Percentiles rank a stretch among this genome's conserved stretches.
Evolutionary conservation across 208 protist species (phyloP).

Genomic region (Trypanosoma congolense): DNA sequence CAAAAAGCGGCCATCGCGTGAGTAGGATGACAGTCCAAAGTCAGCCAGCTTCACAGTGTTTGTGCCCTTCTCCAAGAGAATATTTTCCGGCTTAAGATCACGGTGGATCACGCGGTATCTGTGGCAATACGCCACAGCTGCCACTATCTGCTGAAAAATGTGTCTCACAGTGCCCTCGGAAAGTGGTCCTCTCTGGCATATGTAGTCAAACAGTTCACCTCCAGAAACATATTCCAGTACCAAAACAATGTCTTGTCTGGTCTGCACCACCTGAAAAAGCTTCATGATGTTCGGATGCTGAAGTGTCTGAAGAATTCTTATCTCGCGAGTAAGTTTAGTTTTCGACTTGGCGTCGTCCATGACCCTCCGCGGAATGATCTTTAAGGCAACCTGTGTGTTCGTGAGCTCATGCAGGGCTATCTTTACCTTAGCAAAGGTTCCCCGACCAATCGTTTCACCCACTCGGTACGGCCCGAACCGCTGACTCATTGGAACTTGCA

Average conservation of each 20-base stretch:
- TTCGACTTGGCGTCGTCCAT: slow-evolving; percentile 71
- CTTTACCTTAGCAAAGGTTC: slow-evolving; percentile 85
- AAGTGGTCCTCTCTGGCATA: slow-evolving; percentile 91
- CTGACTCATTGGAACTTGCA: slow-evolving; percentile 27
- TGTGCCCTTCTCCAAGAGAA: slow-evolving; percentile 63
- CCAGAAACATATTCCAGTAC: slow-evolving; percentile 97
- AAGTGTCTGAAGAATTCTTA: slow-evolving; percentile 96
- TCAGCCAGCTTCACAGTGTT: slow-evolving; percentile 79
- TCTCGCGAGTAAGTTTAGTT: slow-evolving; percentile 93
- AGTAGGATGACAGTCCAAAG: slow-evolving; percentile 81
- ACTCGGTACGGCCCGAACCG: slow-evolving; percentile 83
- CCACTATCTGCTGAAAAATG: slow-evolving; percentile 98
- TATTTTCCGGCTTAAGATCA: slow-evolving; percentile 91
- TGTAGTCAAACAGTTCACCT: slow-evolving; percentile 98
- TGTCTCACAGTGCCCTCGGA: slow-evolving; percentile 83
- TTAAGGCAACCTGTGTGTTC: slow-evolving; percentile 69
- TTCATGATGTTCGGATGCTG: slow-evolving; percentile 97
- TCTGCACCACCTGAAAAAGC: slow-evolving; percentile 96
- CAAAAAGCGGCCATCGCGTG: slow-evolving; percentile 74
- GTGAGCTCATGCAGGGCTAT: slow-evolving; percentile 94
- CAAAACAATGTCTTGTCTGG: slow-evolving; percentile 95
- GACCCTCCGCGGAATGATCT: slow-evolving; percentile 73
- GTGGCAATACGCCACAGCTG: slow-evolving; percentile 97
- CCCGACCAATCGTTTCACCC: slow-evolving; percentile 73
- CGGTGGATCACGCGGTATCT: slow-evolving; percentile 86